A percentile compares a stretch with the other conserved stretches of the same genome.
These are phyloP conservation scores for Fusarium sulawesiense DNA, from an alignment of 2,329 filamentous ascomycete species.

Conservation along the genomic window DNA sequence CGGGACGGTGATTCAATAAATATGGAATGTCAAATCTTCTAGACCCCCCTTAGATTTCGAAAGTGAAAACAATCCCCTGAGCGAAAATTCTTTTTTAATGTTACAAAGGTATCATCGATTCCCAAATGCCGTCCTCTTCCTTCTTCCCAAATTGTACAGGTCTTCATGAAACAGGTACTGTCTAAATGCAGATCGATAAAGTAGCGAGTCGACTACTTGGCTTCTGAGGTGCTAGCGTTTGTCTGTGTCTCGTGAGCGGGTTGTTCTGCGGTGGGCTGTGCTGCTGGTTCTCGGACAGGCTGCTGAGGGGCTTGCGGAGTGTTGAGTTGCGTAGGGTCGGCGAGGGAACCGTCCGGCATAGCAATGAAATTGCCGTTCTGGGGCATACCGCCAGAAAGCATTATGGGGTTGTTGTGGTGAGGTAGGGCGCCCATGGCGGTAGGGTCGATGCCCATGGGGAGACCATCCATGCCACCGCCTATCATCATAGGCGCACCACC, in stretches of 20 bases:
- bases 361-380: slow-evolving; percentile 31
- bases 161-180: background rate
- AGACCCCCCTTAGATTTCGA: slow-evolving; percentile 2
- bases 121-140: slow-evolving; percentile 7
- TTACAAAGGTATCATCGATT: slow-evolving; percentile 47
- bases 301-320: slow-evolving; percentile 12
- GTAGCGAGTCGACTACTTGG: slow-evolving; percentile 8
- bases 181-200: slow-evolving; percentile 3
- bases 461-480: slow-evolving; percentile 34
- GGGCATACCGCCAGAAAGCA: slow-evolving; percentile 34
- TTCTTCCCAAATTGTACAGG: slow-evolving; percentile 10
- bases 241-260: slow-evolving; percentile 17
- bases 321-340: slow-evolving; percentile 32
- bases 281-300: slow-evolving; percentile 9
- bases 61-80: slow-evolving; percentile 13
- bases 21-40: background rate
- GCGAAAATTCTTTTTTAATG: slow-evolving; percentile 30
- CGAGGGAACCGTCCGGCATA: slow-evolving; percentile 26
- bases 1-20: background rate
- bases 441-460: slow-evolving; percentile 43
- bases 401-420: slow-evolving; percentile 42
- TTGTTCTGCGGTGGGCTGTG: slow-evolving; percentile 21
- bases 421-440: slow-evolving; percentile 41
- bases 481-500: slow-evolving; percentile 42
- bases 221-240: slow-evolving; percentile 10